Percentiles rank a stretch among this genome's conserved stretches.
These are phyloP conservation scores for Trichoderma sp. DNA, from an alignment of 2,329 filamentous ascomycete genomes.

Conservation along the genomic window DNA sequence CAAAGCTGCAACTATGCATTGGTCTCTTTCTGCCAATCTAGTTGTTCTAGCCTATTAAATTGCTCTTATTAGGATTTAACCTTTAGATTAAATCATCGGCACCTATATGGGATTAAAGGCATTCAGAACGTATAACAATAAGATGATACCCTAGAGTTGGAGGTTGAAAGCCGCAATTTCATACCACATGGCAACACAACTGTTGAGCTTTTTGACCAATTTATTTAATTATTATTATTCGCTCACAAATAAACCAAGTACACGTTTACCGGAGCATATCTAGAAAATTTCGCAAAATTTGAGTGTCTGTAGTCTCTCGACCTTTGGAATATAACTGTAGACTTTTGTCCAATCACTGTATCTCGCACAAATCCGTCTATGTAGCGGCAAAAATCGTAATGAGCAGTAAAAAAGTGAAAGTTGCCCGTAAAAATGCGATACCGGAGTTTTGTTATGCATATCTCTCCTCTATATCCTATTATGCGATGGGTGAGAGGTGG, in stretches of 20 bases:
- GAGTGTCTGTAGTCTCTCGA: too few species aligned
- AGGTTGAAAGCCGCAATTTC: neutral
- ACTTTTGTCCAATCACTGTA: too few species aligned
- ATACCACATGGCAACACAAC: neutral
- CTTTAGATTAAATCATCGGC: neutral
- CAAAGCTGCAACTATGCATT: neutral
- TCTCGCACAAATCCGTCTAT: too few species aligned
- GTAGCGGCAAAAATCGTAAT: neutral
- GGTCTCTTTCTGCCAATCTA: neutral
- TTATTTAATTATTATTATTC: neutral
- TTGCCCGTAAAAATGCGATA: neutral
- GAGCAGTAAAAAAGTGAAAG: neutral
- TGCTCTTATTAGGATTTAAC: neutral
- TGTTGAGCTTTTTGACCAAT: neutral
- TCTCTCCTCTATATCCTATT: neutral
- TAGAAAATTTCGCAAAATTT: too few species aligned
- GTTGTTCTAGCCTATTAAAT: neutral
- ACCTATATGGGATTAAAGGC: neutral
- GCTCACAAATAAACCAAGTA: neutral
- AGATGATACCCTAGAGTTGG: neutral
- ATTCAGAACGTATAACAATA: neutral
- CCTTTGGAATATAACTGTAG: too few species aligned
- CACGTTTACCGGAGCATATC: neutral
- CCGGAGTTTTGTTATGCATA: neutral
- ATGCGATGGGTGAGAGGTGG: conserved; percentile 58